These are phyloP conservation scores for Melaleuca alternifolia DNA, from an alignment of 345 rosid genomes.

Conservation along the genomic window DNA sequence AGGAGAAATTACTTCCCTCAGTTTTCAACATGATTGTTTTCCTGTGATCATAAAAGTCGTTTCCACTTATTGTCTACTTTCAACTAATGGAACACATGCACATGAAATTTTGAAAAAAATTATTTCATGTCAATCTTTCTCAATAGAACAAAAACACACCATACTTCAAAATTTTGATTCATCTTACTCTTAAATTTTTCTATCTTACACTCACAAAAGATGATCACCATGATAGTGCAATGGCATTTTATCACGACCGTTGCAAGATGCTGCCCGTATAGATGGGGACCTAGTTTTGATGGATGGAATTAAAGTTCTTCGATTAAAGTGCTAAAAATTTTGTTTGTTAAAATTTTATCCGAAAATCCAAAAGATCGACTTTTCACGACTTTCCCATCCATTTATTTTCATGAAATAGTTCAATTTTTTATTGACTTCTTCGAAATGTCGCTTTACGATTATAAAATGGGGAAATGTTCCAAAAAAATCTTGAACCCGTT, in stretches of 20 bases:
- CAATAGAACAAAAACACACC: background rate
- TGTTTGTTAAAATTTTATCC: too few species aligned
- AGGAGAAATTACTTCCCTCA: background rate
- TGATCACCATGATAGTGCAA: background rate
- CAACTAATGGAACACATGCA: fast-evolving
- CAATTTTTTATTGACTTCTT: too few species aligned
- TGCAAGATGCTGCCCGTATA: too few species aligned
- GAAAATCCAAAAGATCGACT: too few species aligned
- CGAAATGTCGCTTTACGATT: too few species aligned
- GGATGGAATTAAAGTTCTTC: too few species aligned
- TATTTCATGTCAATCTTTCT: background rate
- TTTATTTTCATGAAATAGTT: too few species aligned
- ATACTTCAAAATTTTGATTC: fast-evolving
- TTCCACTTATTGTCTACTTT: background rate
- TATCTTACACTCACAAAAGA: background rate
- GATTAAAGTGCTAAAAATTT: too few species aligned
- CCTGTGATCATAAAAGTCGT: background rate
- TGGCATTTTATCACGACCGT: background rate
- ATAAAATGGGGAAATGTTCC: too few species aligned
- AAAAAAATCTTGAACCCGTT: too few species aligned
- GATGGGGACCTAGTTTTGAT: too few species aligned
- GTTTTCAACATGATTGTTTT: background rate
- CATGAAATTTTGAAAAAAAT: background rate
- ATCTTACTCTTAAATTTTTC: background rate
- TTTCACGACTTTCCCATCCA: too few species aligned